Conservation (phyloP, 495 filamentous ascomycete genomes). For the Neurospora sublineolata region DNA sequence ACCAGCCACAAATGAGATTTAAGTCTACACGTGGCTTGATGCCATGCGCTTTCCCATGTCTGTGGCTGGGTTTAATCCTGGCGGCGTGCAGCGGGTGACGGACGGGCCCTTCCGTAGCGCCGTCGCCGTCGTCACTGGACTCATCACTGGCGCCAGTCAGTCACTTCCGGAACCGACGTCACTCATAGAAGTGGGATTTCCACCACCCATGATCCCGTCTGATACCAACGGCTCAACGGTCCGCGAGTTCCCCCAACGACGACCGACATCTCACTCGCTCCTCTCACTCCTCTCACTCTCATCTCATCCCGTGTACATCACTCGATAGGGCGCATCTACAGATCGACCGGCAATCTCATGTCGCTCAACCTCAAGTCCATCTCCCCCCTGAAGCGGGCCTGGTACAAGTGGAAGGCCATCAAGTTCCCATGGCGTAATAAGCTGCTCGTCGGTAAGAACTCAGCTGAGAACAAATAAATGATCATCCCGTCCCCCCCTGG, state of each 20-base stretch:
- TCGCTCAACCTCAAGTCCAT: conserved; percentile 14
- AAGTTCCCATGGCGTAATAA: conserved; percentile 76
- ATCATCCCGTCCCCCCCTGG: background rate
- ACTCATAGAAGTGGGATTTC: background rate
- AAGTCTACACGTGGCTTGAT: background rate
- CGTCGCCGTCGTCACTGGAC: background rate
- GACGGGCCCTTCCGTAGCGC: background rate
- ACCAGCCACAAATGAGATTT: background rate
- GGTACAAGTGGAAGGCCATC: conserved; percentile 79
- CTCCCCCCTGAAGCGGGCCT: conserved; percentile 36
- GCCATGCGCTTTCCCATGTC: background rate
- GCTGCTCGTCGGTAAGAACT: conserved; percentile 62
- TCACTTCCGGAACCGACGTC: background rate
- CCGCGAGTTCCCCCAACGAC: background rate
- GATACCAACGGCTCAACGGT: background rate
- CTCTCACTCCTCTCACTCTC: background rate
- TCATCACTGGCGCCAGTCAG: background rate
- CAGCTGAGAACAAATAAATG: background rate
- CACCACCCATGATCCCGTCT: background rate
- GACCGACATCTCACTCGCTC: no score
- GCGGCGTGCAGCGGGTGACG: background rate
- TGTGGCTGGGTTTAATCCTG: background rate
- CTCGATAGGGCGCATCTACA: background rate
- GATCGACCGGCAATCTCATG: background rate
- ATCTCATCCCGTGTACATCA: background rate